phyloP scores from a whole-genome alignment of 148 eudicot species.

The Pharnaceum exiguum region DNA sequence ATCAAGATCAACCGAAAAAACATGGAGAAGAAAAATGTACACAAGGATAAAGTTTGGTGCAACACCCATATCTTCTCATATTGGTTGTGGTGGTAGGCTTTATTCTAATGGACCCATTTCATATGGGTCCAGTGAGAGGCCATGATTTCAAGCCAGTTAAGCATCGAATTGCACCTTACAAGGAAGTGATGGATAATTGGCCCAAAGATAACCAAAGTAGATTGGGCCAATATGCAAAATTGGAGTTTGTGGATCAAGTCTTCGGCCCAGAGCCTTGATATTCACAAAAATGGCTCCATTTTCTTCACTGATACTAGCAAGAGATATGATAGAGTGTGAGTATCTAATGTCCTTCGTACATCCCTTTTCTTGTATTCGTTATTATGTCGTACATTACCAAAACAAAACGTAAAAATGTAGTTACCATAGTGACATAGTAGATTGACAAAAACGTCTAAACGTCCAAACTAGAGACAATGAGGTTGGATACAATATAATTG shows the following conservation, averaged over 20 bases:
- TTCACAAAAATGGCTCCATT: slow-evolving; percentile 83
- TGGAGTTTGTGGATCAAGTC: slow-evolving; percentile 67
- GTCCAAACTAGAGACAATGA: no score
- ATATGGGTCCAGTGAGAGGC: slow-evolving; percentile 87
- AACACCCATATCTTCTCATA: no score
- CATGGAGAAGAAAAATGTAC: slow-evolving; percentile 33
- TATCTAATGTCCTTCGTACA: neutral
- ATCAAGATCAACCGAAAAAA: neutral
- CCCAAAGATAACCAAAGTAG: slow-evolving; percentile 57
- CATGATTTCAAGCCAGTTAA: slow-evolving; percentile 61
- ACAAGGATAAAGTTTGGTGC: slow-evolving; percentile 46
- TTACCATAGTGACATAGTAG: no score
- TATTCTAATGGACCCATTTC: slow-evolving; percentile 66
- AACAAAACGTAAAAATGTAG: no score
- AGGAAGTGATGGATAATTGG: slow-evolving; percentile 46
- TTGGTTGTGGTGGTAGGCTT: no score
- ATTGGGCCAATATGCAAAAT: slow-evolving; percentile 42
- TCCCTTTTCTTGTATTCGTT: neutral
- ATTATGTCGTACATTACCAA: no score
- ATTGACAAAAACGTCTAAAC: no score
- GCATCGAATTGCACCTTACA: slow-evolving; percentile 42
- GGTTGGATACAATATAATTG: no score
- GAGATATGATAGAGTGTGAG: slow-evolving; percentile 85
- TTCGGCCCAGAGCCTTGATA: slow-evolving; percentile 92
- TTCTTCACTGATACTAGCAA: slow-evolving; percentile 94